A percentile compares a stretch with the other conserved stretches of the same genome.
These are phyloP conservation scores for Panaeolus cyanescens DNA, from an alignment of 768 basidiomycete species.

Conservation along the genomic window DNA sequence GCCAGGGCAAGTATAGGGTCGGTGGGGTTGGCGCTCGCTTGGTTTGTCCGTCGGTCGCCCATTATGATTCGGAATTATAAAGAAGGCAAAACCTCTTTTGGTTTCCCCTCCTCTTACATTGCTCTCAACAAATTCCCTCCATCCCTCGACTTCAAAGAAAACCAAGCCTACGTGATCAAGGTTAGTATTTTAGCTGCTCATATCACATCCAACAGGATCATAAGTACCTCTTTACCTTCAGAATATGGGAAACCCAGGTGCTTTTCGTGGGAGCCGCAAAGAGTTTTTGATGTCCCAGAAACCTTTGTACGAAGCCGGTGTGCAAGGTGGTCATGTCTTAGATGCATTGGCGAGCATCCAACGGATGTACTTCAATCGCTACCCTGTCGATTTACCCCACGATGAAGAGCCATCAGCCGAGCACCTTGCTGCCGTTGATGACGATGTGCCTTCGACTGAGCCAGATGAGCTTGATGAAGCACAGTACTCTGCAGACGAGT, in stretches of 20 bases:
- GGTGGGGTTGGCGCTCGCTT: too few species aligned
- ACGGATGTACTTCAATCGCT: slow-evolving; percentile 5
- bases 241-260: slow-evolving; percentile 4
- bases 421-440: not conserved
- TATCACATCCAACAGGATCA: too few species aligned
- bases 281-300: slow-evolving; percentile 1
- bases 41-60: too few species aligned
- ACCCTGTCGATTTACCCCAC: not conserved
- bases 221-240: too few species aligned
- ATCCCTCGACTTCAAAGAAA: too few species aligned
- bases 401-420: slow-evolving; percentile 1
- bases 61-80: too few species aligned
- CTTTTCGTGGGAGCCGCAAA: not conserved
- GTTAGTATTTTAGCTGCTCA: too few species aligned
- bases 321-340: not conserved
- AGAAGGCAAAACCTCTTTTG: too few species aligned
- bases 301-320: not conserved
- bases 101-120: too few species aligned
- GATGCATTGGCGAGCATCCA: slow-evolving; percentile 2
- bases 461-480: slow-evolving; percentile 4
- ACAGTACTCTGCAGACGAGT: not conserved
- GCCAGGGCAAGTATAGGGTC: too few species aligned
- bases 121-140: too few species aligned
- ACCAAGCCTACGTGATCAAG: too few species aligned
- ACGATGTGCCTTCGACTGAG: slow-evolving; percentile 8